Conservation (phyloP, 768 basidiomycete species). For the Leccinum variicolor region DNA sequence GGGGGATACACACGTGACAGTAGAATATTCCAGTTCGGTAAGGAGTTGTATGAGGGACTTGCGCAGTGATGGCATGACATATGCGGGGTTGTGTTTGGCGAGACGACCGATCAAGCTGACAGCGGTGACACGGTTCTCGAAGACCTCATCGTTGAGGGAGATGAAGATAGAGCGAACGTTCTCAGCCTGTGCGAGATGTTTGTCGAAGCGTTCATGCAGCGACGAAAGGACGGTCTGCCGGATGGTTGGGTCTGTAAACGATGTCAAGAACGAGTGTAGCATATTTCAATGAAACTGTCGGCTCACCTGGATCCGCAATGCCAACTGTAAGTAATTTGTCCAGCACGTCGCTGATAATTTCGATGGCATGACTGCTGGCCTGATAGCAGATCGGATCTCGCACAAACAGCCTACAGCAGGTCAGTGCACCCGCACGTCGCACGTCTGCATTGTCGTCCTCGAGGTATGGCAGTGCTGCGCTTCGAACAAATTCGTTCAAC, state of each 20-base stretch:
- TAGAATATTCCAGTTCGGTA: slow-evolving; percentile 96
- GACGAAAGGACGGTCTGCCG: slow-evolving; percentile 82
- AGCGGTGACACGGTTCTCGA: slow-evolving; percentile 89
- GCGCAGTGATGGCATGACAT: slow-evolving; percentile 95
- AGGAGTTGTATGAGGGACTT: slow-evolving; percentile 95
- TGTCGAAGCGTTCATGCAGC: slow-evolving; percentile 92
- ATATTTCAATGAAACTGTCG: neutral
- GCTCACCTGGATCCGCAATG: slow-evolving; percentile 89
- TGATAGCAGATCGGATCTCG: slow-evolving; percentile 96
- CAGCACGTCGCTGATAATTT: slow-evolving; percentile 96
- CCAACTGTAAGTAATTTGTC: slow-evolving; percentile 94
- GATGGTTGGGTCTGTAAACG: slow-evolving; percentile 60
- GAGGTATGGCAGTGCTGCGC: slow-evolving; percentile 86
- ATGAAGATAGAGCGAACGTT: slow-evolving; percentile 98
- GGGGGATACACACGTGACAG: slow-evolving; percentile 61
- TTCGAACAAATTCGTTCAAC: slow-evolving; percentile 93
- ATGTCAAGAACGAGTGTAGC: slow-evolving; percentile 5
- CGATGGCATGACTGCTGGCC: slow-evolving; percentile 92
- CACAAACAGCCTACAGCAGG: slow-evolving; percentile 89
- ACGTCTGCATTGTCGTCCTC: slow-evolving; percentile 91
- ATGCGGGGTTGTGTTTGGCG: slow-evolving; percentile 94
- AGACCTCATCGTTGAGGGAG: slow-evolving; percentile 95
- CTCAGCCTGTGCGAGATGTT: slow-evolving; percentile 95
- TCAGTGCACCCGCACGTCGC: slow-evolving; percentile 83
- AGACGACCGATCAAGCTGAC: slow-evolving; percentile 90